A percentile compares a stretch with the other conserved stretches of the same genome.
Conservation (phyloP, 192 early-diverging fungal genomes). For the Cladochytrium replicatum region DNA sequence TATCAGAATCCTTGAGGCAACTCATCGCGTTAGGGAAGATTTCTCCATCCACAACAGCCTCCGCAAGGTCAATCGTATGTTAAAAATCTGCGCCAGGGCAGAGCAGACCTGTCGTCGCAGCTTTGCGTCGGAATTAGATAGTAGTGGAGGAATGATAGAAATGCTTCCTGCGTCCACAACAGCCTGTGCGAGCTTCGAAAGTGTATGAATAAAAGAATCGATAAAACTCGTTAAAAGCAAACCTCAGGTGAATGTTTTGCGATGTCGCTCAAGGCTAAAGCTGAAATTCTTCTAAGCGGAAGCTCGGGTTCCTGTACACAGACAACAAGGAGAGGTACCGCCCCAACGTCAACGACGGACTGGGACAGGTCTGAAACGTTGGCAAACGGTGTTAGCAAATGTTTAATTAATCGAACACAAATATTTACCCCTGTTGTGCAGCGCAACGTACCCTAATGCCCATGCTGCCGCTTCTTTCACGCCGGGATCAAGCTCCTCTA, state of each 20-base stretch:
- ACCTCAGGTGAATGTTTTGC: slow-evolving; percentile 51
- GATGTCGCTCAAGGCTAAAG: slow-evolving; percentile 44
- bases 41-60: slow-evolving; percentile 48
- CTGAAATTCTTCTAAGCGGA: slow-evolving; percentile 40
- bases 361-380: slow-evolving; percentile 36
- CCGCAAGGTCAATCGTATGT: slow-evolving; percentile 50
- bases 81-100: slow-evolving; percentile 43
- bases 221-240: slow-evolving; percentile 1
- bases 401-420: background rate
- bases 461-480: slow-evolving; percentile 50
- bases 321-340: slow-evolving; percentile 43
- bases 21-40: slow-evolving; percentile 42
- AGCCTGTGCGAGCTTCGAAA: slow-evolving; percentile 39
- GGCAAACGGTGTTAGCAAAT: background rate
- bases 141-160: slow-evolving; percentile 35
- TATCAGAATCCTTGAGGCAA: slow-evolving; percentile 43
- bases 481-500: slow-evolving; percentile 54
- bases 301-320: slow-evolving; percentile 50
- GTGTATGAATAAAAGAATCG: background rate
- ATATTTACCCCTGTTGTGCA: slow-evolving; percentile 38
- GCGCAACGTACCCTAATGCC: slow-evolving; percentile 52
- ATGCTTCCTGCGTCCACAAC: slow-evolving; percentile 49
- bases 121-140: slow-evolving; percentile 44
- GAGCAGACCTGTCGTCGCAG: slow-evolving; percentile 44
- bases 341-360: slow-evolving; percentile 45